Conservation (phyloP, 768 basidiomycete genomes). For the Phylloporus sp. region DNA sequence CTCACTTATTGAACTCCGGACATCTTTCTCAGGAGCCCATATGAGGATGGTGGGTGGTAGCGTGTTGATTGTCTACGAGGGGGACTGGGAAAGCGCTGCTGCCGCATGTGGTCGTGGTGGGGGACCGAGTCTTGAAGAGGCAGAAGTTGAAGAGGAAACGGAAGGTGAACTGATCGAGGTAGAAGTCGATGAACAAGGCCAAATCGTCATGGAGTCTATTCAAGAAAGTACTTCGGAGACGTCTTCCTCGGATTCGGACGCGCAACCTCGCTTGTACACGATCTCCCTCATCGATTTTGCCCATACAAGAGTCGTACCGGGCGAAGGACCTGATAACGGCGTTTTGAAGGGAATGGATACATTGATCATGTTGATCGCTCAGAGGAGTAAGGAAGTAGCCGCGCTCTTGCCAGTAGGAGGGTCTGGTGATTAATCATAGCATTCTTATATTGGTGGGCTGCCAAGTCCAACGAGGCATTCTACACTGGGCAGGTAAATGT, state of each 20-base stretch:
- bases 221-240: constrained; percentile 16
- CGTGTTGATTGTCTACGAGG: constrained; percentile 79
- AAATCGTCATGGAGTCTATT: constrained; percentile 20
- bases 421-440: not conserved
- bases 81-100: constrained; percentile 41
- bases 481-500: not conserved
- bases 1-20: constrained; percentile 50
- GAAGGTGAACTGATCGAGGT: constrained; percentile 40
- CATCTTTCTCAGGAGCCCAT: constrained; percentile 50
- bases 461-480: not conserved
- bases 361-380: constrained; percentile 56
- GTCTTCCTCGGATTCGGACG: constrained; percentile 36
- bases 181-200: constrained; percentile 29
- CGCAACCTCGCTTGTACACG: constrained; percentile 35
- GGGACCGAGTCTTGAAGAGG: constrained; percentile 11
- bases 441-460: not conserved
- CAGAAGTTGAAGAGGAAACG: constrained; percentile 34
- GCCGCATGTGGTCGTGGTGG: constrained; percentile 36
- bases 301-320: constrained; percentile 67
- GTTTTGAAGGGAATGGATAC: constrained; percentile 74
- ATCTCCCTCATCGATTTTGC: constrained; percentile 94
- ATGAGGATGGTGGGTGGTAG: constrained; percentile 82
- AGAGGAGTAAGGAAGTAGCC: constrained; percentile 46
- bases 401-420: not conserved
- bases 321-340: constrained; percentile 75